Evolutionary conservation across 352 stramenopile species (phyloP).

Genomic region (Elongisporangium anandrum): DNA sequence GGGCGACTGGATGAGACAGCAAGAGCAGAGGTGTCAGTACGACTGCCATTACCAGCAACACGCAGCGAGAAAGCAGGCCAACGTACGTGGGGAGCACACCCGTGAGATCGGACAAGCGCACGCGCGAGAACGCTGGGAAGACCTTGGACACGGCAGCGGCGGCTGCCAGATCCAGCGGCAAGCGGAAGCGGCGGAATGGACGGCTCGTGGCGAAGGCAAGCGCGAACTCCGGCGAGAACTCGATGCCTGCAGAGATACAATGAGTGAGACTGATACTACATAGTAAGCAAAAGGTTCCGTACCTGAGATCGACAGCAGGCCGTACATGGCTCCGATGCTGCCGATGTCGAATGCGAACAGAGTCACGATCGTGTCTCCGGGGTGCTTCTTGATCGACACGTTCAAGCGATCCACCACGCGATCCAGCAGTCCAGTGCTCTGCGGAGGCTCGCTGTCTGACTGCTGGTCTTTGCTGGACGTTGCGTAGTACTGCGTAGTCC

Average conservation of each 20-base stretch:
- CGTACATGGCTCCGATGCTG: slow-evolving; percentile 77
- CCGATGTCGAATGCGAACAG: slow-evolving; percentile 80
- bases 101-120: slow-evolving; percentile 65
- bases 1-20: slow-evolving; percentile 15
- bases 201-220: slow-evolving; percentile 80
- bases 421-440: slow-evolving; percentile 37
- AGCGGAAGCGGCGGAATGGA: slow-evolving; percentile 72
- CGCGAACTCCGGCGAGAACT: slow-evolving; percentile 84
- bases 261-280: slow-evolving; percentile 4
- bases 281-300: background rate
- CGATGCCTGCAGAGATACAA: slow-evolving; percentile 23
- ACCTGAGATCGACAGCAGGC: slow-evolving; percentile 59
- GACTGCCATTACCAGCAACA: slow-evolving; percentile 3
- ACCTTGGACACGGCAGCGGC: slow-evolving; percentile 63
- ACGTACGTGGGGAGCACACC: slow-evolving; percentile 53
- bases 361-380: slow-evolving; percentile 67
- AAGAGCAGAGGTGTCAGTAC: background rate
- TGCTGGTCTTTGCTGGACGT: slow-evolving; percentile 1
- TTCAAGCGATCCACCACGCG: slow-evolving; percentile 74
- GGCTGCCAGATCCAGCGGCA: slow-evolving; percentile 70
- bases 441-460: background rate
- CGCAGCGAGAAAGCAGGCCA: too few species aligned
- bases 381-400: slow-evolving; percentile 64
- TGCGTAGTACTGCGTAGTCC: background rate
- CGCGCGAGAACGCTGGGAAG: slow-evolving; percentile 67